Conservation (phyloP, 805 yeast species). For the Wilhelminamyces savonicus region DNA sequence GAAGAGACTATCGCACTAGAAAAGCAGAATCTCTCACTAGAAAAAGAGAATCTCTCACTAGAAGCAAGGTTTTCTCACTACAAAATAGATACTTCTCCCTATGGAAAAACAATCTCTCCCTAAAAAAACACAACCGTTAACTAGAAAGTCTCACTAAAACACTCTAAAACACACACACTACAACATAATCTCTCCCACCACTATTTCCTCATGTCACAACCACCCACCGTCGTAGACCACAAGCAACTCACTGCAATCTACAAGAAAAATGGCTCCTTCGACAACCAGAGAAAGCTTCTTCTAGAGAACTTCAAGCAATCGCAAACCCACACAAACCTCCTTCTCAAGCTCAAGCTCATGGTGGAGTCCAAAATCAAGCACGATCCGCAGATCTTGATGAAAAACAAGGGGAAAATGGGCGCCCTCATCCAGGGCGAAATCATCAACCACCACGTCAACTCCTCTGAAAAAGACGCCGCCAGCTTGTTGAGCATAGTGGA, state of each 20-base stretch:
- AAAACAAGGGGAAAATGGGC: slow-evolving; percentile 45
- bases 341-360: slow-evolving; percentile 33
- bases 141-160: too few relatives aligned
- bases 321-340: slow-evolving; percentile 34
- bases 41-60: too few relatives aligned
- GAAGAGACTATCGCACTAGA: too few relatives aligned
- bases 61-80: too few relatives aligned
- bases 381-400: slow-evolving; percentile 42
- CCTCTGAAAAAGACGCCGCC: slow-evolving; percentile 4
- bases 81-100: too few relatives aligned
- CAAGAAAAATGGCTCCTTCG: slow-evolving; percentile 46
- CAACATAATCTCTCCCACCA: too few relatives aligned
- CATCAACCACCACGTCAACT: slow-evolving; percentile 19
- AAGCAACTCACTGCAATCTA: slow-evolving; percentile 34
- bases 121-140: too few relatives aligned
- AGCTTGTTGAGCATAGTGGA: slow-evolving; percentile 35
- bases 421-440: slow-evolving; percentile 50
- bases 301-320: slow-evolving; percentile 38
- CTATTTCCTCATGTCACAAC: too few relatives aligned
- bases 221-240: too few relatives aligned
- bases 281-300: slow-evolving; percentile 35
- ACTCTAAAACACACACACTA: too few relatives aligned
- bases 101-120: too few relatives aligned
- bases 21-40: too few relatives aligned
- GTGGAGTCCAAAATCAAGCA: slow-evolving; percentile 40